Evolutionary conservation across 164 flowering plant species (phyloP).

Genomic region (Cinnamomum chago): DNA sequence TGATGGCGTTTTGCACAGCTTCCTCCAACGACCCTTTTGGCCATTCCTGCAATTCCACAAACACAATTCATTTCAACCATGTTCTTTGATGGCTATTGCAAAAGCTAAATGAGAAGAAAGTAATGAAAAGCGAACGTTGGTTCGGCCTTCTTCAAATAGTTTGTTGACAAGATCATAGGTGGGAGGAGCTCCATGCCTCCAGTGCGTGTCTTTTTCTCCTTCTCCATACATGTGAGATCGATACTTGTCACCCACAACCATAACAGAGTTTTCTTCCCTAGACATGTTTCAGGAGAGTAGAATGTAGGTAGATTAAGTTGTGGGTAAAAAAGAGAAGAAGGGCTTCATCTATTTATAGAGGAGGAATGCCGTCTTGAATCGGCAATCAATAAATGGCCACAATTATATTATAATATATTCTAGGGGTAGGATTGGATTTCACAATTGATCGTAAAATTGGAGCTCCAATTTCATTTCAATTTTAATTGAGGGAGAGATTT

Average conservation of each 20-base stretch:
- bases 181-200: slow-evolving; percentile 89
- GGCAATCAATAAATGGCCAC: too few relatives aligned
- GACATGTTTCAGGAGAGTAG: not conserved
- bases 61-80: too few relatives aligned
- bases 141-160: slow-evolving; percentile 74
- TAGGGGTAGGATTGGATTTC: too few relatives aligned
- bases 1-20: slow-evolving; percentile 70
- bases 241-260: slow-evolving; percentile 44
- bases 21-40: slow-evolving; percentile 71
- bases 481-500: too few relatives aligned
- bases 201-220: slow-evolving; percentile 30
- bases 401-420: too few relatives aligned
- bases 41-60: slow-evolving; percentile 21
- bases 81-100: not conserved
- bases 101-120: not conserved
- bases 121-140: slow-evolving; percentile 37
- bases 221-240: slow-evolving; percentile 54
- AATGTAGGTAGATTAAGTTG: not conserved
- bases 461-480: too few relatives aligned
- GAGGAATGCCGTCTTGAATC: too few relatives aligned
- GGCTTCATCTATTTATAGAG: too few relatives aligned
- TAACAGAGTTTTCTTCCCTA: not conserved
- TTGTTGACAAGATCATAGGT: slow-evolving; percentile 50
- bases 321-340: too few relatives aligned
- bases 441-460: too few relatives aligned